These are phyloP conservation scores for Amaranthus cruentus DNA, from an alignment of 148 eudicot species.

Conservation along the genomic window DNA sequence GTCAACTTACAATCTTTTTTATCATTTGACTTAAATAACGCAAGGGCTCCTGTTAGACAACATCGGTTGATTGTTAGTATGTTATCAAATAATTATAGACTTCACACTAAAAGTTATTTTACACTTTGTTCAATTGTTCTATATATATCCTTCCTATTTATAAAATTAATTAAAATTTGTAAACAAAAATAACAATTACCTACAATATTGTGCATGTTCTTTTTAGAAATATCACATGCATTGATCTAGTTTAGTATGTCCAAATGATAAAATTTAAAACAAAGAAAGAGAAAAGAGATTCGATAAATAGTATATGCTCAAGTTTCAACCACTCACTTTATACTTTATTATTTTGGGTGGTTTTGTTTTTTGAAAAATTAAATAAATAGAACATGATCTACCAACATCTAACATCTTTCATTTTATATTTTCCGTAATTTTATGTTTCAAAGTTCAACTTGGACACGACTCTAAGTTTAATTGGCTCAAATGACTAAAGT, in stretches of 20 bases:
- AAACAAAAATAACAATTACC: no score
- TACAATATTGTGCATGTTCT: neutral
- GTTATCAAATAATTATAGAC: no score
- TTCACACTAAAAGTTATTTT: no score
- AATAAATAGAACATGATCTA: slow-evolving; percentile 3
- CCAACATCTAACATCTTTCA: neutral
- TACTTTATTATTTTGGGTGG: neutral
- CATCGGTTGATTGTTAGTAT: no score
- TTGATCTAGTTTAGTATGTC: neutral
- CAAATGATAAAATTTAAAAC: neutral
- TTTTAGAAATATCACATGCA: slow-evolving; percentile 5
- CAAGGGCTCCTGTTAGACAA: no score
- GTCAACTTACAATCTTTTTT: no score
- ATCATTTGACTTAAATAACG: no score
- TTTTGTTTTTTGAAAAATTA: neutral
- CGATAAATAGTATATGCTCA: neutral
- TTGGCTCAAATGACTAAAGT: neutral
- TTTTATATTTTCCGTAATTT: neutral
- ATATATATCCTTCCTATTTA: no score
- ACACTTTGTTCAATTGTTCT: no score
- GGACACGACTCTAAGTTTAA: neutral
- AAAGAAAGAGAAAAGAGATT: neutral
- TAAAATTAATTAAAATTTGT: no score
- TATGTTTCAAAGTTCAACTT: neutral
- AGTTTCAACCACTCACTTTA: neutral